phyloP scores from a whole-genome alignment of 805 yeast species.

The Debaryomyces tyrocola region DNA sequence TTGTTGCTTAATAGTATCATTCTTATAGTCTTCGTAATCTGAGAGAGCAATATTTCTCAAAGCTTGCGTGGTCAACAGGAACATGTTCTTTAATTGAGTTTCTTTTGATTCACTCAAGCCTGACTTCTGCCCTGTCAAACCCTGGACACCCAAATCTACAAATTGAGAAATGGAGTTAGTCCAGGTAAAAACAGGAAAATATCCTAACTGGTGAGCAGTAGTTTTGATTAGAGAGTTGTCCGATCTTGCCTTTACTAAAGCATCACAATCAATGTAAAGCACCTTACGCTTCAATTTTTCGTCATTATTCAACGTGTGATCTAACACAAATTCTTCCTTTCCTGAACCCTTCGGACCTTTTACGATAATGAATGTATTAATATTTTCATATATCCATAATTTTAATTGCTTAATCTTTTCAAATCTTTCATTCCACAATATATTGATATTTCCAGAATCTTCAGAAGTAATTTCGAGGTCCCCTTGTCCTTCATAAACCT shows the following conservation, averaged over 20 bases:
- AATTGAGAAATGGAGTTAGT: conserved; percentile 74
- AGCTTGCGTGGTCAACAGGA: conserved; percentile 69
- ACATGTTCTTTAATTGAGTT: conserved; percentile 76
- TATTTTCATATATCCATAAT: conserved; percentile 83
- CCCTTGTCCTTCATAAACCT: conserved; percentile 11
- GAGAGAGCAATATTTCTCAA: conserved; percentile 58
- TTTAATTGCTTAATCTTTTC: conserved; percentile 67
- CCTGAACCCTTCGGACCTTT: conserved; percentile 97
- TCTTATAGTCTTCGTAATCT: conserved; percentile 30
- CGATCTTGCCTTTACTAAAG: conserved; percentile 67
- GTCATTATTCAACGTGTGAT: conserved; percentile 61
- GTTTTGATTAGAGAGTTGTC: conserved; percentile 67
- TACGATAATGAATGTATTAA: conserved; percentile 85
- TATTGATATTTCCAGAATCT: conserved; percentile 27
- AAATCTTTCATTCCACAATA: conserved; percentile 70
- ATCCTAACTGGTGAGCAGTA: conserved; percentile 79
- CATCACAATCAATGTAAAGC: conserved; percentile 77
- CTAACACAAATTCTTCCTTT: conserved; percentile 73
- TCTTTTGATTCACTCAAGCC: conserved; percentile 85
- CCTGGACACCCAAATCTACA: conserved; percentile 82
- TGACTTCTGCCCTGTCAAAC: conserved; percentile 90
- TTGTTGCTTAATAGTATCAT: conserved; percentile 18
- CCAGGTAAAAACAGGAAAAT: conserved; percentile 95
- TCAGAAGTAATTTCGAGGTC: conserved; percentile 12
- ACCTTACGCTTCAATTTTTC: conserved; percentile 44